Base-by-base conservation (phyloP, 148 eudicot species). In the Rhododendron ferrugineum region DNA sequence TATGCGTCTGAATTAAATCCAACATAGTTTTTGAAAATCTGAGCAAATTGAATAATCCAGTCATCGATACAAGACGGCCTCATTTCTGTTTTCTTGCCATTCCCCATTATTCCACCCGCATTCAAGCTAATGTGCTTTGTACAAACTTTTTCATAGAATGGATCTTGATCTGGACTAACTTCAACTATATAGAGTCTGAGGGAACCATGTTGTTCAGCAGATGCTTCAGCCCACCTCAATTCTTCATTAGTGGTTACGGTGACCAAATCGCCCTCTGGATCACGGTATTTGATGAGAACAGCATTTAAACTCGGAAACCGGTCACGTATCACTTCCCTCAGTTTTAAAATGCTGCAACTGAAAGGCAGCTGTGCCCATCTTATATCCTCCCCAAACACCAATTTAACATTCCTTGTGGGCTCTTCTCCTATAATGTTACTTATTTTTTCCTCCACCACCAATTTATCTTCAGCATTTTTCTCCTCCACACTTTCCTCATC, bases 341-440 rank as follows among this genome's bases (percentile, higher is more conserved):
- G 75, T 83, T 84, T 89, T 85, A 92, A 87, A 80, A 97, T 84
- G 85, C 90, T 88, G 85, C 96, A 94, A 85, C 91, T 90, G 52
- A 86, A 68, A 87, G 98, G 99, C 79, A 95, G 66, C 52, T 94
- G 94, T 7, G 95, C 96, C 95, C 94, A 93, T 86, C 99, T 95
- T 88, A 97, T 97, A 86, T 97, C 99, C 78, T 97, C 99, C 85
- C 98, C 97, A 86, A 87, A 93, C 11, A 95, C 98, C 86, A 97
- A 87, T 86, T 97, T 97, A 60, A 95, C 91, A 73, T 87, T 89
- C 86, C 90, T 93, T 83, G 81, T 89, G 9, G 85, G 87, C 90
- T 85, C 91, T 85, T 92, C 92, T 80, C 84, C 93, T 6, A 36
- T 40, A 15, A 22, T 68, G 40, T 76, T 81, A 87, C 89, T 85